These are phyloP conservation scores for Polytolypa hystricis DNA, from an alignment of 2,329 filamentous ascomycete species.

Conservation along the genomic window DNA sequence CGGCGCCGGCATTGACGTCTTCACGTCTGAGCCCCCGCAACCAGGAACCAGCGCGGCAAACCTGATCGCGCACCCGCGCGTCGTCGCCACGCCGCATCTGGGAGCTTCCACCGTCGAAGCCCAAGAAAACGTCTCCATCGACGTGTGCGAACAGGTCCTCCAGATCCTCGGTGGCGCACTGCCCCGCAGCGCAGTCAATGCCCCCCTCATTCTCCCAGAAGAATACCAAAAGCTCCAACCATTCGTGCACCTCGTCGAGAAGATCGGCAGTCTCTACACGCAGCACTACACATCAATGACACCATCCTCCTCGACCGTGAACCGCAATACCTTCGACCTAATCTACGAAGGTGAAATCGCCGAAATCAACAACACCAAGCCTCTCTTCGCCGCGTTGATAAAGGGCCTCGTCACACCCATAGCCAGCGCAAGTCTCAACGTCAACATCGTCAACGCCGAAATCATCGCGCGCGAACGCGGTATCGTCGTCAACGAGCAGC, in stretches of 20 bases:
- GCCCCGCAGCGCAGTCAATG: constrained; percentile 68
- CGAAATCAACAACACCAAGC: constrained; percentile 60
- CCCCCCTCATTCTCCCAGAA: constrained; percentile 67
- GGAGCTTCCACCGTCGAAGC: constrained; percentile 73
- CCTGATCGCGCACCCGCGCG: constrained; percentile 57
- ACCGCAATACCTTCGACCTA: constrained; percentile 61
- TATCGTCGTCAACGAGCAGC: constrained; percentile 65
- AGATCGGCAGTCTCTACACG: constrained; percentile 68
- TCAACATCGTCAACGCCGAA: constrained; percentile 75
- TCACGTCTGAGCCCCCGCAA: constrained; percentile 61
- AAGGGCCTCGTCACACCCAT: constrained; percentile 64
- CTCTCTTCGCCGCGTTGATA: constrained; percentile 65
- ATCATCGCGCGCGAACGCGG: constrained; percentile 66
- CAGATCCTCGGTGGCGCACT: constrained; percentile 62
- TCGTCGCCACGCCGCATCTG: constrained; percentile 68
- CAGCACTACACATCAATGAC: constrained; percentile 53
- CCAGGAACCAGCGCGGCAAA: constrained; percentile 50
- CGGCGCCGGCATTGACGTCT: constrained; percentile 70
- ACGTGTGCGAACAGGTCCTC: constrained; percentile 70
- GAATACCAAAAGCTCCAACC: constrained; percentile 69
- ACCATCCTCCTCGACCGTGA: constrained; percentile 31
- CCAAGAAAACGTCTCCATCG: constrained; percentile 72
- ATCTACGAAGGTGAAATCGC: constrained; percentile 68
- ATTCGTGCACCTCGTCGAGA: constrained; percentile 64
- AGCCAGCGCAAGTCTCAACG: constrained; percentile 55